These are phyloP conservation scores for Phytopythium cucurbitacearum DNA, from an alignment of 352 stramenopile species.

Conservation along the genomic window DNA sequence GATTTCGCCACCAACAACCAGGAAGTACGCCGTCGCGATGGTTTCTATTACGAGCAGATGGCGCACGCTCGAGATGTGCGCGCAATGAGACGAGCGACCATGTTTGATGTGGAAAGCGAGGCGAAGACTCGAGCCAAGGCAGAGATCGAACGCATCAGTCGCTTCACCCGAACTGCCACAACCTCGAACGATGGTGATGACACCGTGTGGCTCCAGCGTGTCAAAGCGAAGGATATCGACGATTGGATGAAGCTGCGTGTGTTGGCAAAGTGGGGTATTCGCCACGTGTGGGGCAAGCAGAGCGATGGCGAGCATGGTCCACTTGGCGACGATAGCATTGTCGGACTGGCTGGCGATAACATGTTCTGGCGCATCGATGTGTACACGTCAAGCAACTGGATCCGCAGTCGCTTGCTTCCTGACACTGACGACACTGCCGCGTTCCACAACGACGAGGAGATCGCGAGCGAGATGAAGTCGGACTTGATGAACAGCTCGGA, in stretches of 20 bases:
- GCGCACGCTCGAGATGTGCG: conserved; percentile 71
- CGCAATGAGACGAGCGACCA: conserved; percentile 40
- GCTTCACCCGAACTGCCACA: conserved; percentile 44
- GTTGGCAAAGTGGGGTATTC: conserved; percentile 74
- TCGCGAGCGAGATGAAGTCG: conserved; percentile 17
- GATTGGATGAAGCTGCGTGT: conserved; percentile 85
- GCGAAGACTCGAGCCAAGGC: conserved; percentile 56
- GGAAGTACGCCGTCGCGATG: conserved; percentile 70
- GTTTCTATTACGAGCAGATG: conserved; percentile 85
- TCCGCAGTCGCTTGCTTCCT: conserved; percentile 72
- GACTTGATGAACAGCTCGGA: conserved; percentile 27
- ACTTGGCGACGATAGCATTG: conserved; percentile 18
- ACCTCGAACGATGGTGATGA: conserved; percentile 36
- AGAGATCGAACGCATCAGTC: conserved; percentile 64
- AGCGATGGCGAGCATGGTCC: not conserved
- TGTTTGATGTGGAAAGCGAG: conserved; percentile 56
- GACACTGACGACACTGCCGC: conserved; percentile 73
- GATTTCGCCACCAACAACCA: conserved; percentile 73
- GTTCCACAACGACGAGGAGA: conserved; percentile 30
- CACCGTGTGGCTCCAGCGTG: conserved; percentile 72
- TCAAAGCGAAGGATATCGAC: conserved; percentile 83
- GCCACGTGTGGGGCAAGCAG: conserved; percentile 58
- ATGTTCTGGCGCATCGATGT: conserved; percentile 79
- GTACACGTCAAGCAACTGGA: conserved; percentile 88
- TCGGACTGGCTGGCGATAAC: conserved; percentile 43